Conservation (phyloP, 2,329 filamentous ascomycete genomes). For the Stylonectria norvegica region DNA sequence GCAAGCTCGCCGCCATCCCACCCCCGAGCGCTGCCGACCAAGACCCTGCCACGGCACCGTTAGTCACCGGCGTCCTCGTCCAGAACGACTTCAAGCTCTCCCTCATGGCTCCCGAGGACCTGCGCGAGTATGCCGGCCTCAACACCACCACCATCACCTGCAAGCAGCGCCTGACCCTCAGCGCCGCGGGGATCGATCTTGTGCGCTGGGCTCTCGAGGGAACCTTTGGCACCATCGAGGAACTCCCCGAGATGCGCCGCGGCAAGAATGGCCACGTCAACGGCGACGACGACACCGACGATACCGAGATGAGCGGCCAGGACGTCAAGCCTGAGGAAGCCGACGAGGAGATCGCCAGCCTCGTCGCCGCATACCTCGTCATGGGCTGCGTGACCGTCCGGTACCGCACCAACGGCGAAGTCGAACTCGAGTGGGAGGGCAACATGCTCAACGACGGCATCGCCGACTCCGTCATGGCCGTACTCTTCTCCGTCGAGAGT, state of each 20-base stretch:
- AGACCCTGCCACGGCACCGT: slow-evolving; percentile 33
- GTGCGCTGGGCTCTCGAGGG: slow-evolving; percentile 93
- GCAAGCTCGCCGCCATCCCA: slow-evolving; percentile 79
- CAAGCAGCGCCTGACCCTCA: slow-evolving; percentile 84
- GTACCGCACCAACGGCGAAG: slow-evolving; percentile 71
- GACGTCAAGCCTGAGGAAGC: slow-evolving; percentile 48
- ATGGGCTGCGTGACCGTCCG: slow-evolving; percentile 91
- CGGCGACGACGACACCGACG: slow-evolving; percentile 36
- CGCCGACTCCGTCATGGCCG: slow-evolving; percentile 93
- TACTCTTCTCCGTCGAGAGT: slow-evolving; percentile 87
- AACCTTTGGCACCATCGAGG: slow-evolving; percentile 84
- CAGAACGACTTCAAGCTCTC: slow-evolving; percentile 98
- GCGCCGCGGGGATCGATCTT: slow-evolving; percentile 82
- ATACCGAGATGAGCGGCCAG: slow-evolving; percentile 32
- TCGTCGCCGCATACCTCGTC: slow-evolving; percentile 61
- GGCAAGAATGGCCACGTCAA: slow-evolving; percentile 31
- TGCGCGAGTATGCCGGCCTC: slow-evolving; percentile 93
- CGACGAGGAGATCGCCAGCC: slow-evolving; percentile 59
- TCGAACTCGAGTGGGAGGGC: slow-evolving; percentile 95
- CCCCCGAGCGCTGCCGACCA: slow-evolving; percentile 50
- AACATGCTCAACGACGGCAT: slow-evolving; percentile 98
- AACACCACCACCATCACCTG: slow-evolving; percentile 93
- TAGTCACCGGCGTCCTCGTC: slow-evolving; percentile 87
- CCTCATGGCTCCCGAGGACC: slow-evolving; percentile 92
- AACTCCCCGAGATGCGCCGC: slow-evolving; percentile 54